These are phyloP conservation scores for Wickerhamomyces sydowiorum DNA, from an alignment of 805 yeast species.

Conservation along the genomic window DNA sequence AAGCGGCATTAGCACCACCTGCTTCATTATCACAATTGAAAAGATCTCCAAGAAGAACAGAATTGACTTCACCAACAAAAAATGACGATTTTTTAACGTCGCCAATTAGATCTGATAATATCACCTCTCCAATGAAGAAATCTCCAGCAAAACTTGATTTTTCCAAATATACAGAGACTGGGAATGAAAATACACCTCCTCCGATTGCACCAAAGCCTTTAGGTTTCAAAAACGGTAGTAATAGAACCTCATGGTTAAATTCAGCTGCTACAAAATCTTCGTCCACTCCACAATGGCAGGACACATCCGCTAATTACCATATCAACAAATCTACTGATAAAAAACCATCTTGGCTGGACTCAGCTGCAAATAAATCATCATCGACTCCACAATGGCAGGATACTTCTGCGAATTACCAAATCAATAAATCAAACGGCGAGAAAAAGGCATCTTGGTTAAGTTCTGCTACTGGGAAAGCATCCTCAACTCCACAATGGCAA, in stretches of 20 bases:
- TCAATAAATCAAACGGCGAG: background rate
- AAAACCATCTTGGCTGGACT: constrained; percentile 1
- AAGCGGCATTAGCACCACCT: constrained; percentile 5
- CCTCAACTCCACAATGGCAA: constrained; percentile 2
- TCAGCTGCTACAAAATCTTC: background rate
- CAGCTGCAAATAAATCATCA: background rate
- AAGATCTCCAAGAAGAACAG: constrained; percentile 10
- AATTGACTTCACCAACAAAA: background rate
- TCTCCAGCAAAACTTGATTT: constrained; percentile 16
- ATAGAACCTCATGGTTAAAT: constrained; percentile 2
- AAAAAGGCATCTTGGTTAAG: constrained; percentile 15
- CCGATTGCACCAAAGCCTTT: background rate
- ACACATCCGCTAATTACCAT: background rate
- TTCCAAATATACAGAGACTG: background rate
- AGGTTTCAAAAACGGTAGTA: background rate
- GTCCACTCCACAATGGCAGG: constrained; percentile 1
- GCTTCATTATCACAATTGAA: constrained; percentile 2
- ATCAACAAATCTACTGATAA: background rate
- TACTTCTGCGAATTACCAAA: background rate
- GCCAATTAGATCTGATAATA: background rate
- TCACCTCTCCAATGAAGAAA: constrained; percentile 10
- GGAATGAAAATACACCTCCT: background rate
- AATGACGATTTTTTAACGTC: background rate
- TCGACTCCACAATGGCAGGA: constrained; percentile 1
- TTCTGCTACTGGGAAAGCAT: constrained; percentile 13